Evolutionary conservation across 306 rosid genomes (phyloP).

Genomic region (Oxytropis ochrocephala): DNA sequence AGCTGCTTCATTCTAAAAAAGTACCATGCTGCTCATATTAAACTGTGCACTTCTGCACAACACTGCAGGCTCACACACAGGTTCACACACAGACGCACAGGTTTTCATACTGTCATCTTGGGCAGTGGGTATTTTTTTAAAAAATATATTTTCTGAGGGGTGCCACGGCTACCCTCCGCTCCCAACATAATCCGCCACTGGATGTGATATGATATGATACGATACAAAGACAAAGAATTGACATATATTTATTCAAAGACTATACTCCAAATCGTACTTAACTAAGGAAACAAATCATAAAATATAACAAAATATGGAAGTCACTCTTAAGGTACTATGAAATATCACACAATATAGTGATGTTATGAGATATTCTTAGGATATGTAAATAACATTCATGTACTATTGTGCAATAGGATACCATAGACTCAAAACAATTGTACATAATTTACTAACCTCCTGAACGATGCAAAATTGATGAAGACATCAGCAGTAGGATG

Average conservation of each 20-base stretch:
- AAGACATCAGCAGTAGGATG: constrained; percentile 99
- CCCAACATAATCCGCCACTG: no score
- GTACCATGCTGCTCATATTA: no score
- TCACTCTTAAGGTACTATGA: background rate
- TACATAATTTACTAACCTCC: constrained; percentile 53
- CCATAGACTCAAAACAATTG: background rate
- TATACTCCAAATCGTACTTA: background rate
- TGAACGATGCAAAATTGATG: constrained; percentile 91
- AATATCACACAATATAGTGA: background rate
- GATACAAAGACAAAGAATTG: background rate
- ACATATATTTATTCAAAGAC: background rate
- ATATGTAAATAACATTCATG: background rate
- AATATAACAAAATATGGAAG: background rate
- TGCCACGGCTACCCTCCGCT: no score
- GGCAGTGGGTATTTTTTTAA: no score
- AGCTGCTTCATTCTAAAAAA: no score
- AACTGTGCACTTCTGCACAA: no score
- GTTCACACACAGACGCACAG: no score
- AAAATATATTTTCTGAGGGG: no score
- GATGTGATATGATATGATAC: background rate
- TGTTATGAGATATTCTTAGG: background rate
- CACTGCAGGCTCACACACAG: no score
- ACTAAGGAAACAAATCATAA: background rate
- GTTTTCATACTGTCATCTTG: no score
- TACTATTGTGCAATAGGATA: background rate